Base-by-base conservation (phyloP, 345 rosid genomes). In the Syzygium aromaticum region DNA sequence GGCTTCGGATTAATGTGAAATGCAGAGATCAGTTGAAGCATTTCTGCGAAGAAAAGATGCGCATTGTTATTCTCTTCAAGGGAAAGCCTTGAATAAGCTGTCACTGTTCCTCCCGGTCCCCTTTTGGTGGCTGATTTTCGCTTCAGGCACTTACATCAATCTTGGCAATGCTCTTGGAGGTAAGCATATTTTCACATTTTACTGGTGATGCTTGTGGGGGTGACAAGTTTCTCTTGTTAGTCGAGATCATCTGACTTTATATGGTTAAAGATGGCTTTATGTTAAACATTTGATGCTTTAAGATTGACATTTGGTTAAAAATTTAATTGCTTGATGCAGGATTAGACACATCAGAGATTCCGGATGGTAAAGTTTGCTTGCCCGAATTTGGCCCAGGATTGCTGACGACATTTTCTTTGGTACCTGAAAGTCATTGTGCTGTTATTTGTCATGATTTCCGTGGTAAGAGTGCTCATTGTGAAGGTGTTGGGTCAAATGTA, bases 21-120 rank as follows among this genome's bases (percentile, higher is more conserved):
- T 93, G 94, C 90, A 19, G 90, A 87, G 91, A 85, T 90, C 93
- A 82, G 86, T 89, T 84, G 88, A 73, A 85, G 92, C 92, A 88
- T 89, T 91, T 93, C 90, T 88, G 23, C 84, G 19, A 12, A 87
- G 92, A 86, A 90, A 90, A 88, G 93, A 88, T 87, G 90, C 61
- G 8, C 87, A 73, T 84, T 52, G 87, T 88, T 89, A 87, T 77
- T 63, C 86, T 51, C 84, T 85, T 43, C 40, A 11, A 51, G 51
- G 87, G 83, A 59, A 51, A n/a, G 57, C 49, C 89, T 73, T 38
- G 82, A 73, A 73, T 38, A 38, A 73, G 82, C 82, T 2, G 17
- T 61, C 73, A 22, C 77, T 80, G 87, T 77, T 86, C 88, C 57
- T 86, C 84, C 64, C 89, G 89, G 57, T 89, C 25, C n/a, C 85